These are phyloP conservation scores for Clausena lansium DNA, from an alignment of 345 rosid genomes.

Conservation along the genomic window DNA sequence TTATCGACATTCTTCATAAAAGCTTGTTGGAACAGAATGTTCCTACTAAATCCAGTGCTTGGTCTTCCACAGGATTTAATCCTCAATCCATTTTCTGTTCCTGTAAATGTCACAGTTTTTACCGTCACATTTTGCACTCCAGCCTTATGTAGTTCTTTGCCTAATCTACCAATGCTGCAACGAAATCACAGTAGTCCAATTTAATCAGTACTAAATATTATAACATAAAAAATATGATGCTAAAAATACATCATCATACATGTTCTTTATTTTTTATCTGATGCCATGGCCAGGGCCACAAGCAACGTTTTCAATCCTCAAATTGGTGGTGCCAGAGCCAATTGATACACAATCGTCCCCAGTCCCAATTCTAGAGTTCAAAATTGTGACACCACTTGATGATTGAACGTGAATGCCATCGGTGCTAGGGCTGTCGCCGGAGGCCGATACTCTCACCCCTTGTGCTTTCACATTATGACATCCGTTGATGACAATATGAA, in stretches of 20 bases:
- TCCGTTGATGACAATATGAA: conserved; percentile 54
- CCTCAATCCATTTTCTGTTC: conserved; percentile 37
- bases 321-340: too few relatives aligned
- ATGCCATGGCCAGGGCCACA: too few relatives aligned
- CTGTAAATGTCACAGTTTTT: conserved; percentile 20
- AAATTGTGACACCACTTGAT: conserved; percentile 20
- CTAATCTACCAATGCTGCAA: too few relatives aligned
- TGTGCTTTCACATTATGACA: conserved; percentile 49
- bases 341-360: too few relatives aligned
- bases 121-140: conserved; percentile 42
- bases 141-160: conserved; percentile 18
- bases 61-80: conserved; percentile 38
- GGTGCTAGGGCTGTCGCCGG: conserved; percentile 67
- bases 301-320: too few relatives aligned
- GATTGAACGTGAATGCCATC: conserved; percentile 69
- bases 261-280: too few relatives aligned
- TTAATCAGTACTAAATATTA: neutral
- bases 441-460: conserved; percentile 46
- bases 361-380: too few relatives aligned
- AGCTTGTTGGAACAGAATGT: neutral
- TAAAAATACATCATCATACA: too few relatives aligned
- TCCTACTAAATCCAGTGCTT: conserved; percentile 30
- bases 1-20: conserved; percentile 29
- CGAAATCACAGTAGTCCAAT: too few relatives aligned
- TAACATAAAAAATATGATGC: too few relatives aligned